These are phyloP conservation scores for Botrytis squamosa DNA, from an alignment of 2,329 filamentous ascomycete genomes.

Conservation along the genomic window DNA sequence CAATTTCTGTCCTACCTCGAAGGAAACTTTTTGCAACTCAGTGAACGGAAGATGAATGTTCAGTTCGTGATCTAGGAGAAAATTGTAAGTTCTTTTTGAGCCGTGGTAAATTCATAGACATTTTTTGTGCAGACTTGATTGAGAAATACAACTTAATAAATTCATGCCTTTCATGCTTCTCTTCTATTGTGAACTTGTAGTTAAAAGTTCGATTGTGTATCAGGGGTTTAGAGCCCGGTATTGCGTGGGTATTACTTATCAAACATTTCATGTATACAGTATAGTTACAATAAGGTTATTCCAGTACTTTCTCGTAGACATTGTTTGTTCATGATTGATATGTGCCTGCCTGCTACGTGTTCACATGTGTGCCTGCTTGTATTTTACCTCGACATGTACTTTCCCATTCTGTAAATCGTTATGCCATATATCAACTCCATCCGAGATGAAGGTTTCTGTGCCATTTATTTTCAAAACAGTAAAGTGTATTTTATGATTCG, in stretches of 20 bases:
- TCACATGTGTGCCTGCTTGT: not conserved
- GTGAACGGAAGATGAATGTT: no score
- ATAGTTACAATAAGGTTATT: not conserved
- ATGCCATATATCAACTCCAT: not conserved
- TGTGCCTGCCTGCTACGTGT: not conserved
- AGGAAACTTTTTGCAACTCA: no score
- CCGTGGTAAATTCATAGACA: no score
- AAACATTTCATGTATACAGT: not conserved
- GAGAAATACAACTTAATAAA: no score
- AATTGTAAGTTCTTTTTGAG: not conserved
- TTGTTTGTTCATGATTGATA: not conserved
- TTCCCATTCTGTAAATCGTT: not conserved
- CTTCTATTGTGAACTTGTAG: not conserved
- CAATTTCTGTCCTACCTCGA: no score
- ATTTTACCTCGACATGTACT: not conserved
- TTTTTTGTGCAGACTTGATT: not conserved
- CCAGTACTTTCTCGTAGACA: not conserved
- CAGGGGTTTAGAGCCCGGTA: no score
- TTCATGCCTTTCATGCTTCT: no score
- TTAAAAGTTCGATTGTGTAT: no score
- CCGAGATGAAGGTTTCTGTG: rapidly evolving
- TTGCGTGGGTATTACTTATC: no score
- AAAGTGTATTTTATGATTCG: rapidly evolving
- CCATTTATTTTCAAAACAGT: not conserved
- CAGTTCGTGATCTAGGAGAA: not conserved